Evolutionary conservation across 345 rosid genomes (phyloP).

Genomic region (Nasturtium officinale): DNA sequence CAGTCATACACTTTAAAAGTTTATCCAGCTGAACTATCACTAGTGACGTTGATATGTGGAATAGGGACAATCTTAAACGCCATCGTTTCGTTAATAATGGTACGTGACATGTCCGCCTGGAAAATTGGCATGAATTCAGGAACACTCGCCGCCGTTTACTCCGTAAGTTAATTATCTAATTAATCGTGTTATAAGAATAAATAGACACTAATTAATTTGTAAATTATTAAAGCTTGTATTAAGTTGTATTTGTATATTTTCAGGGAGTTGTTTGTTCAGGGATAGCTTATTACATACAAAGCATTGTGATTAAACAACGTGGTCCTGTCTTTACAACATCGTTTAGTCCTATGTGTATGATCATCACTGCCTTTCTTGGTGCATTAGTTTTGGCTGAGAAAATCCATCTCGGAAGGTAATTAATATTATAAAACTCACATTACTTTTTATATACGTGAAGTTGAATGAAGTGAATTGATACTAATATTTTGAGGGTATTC

Average conservation of each 20-base stretch:
- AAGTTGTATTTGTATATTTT: not conserved
- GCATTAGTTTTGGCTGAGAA: constrained; percentile 66
- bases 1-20: constrained; percentile 74
- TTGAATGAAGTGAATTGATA: not conserved
- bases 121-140: constrained; percentile 67
- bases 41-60: constrained; percentile 70
- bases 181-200: not conserved
- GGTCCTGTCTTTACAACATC: constrained; percentile 89
- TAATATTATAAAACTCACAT: constrained; percentile 10
- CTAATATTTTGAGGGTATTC: constrained; percentile 10
- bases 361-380: constrained; percentile 73
- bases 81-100: constrained; percentile 59
- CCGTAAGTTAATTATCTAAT: constrained; percentile 46
- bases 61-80: constrained; percentile 67
- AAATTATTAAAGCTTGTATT: not conserved
- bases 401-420: constrained; percentile 77
- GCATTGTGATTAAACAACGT: constrained; percentile 58
- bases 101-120: constrained; percentile 73
- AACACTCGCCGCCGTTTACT: constrained; percentile 78
- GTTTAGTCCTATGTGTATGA: constrained; percentile 85
- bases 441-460: not conserved
- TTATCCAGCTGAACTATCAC: constrained; percentile 88
- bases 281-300: constrained; percentile 78
- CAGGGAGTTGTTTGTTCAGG: constrained; percentile 95
- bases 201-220: not conserved